Evolutionary conservation across 805 yeast species (phyloP), one percentile per base, ranked within the genome.

Genomic region (Vanderwaltozyma yarrowii): DNA sequence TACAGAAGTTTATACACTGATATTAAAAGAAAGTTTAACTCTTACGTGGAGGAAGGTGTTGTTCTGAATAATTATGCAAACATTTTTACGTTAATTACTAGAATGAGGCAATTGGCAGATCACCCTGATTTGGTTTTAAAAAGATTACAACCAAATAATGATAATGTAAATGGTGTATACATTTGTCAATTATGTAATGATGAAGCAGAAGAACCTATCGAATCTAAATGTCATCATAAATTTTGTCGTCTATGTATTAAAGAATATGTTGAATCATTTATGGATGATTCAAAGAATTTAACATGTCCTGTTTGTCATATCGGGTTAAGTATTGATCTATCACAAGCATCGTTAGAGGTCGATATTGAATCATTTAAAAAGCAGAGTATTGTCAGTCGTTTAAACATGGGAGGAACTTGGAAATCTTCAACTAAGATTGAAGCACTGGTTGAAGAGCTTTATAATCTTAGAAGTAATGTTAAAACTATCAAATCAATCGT

Each of bases 61-160:
- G 96, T 92, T 18, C 67, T 92, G 41, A 92, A 92, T 62, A 92
- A 92, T 59, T 92, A 92, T 63, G 98, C 98, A 33, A 92, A 92
- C 53, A 92, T 92, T 52, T 92, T 92, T 64, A 88, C 97, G 0
- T 70, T 92, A 40, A 88, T 92, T 52, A 92, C 98, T 0, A 69
- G 98, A 51, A 94, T 92, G 98, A 75, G 99, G 51, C 98, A 92
- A 61, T 67, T 92, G 50, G 97, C 98, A 0, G 98, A 92, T 58
- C 99, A 92, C 60, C 99, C 99, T 0, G 99, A 92, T 62, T 66
- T 92, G 45, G 96, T 92, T 1, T 66, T 92, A 54, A 78, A 87
- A 47, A 69, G 88, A 37, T 70, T 78, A 23, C 73, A 73, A 3
- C 46, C 58, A 17, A 56, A 62, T 51, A 46, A 60, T 43, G 59